phyloP scores from a whole-genome alignment of 1,284 basidiomycete species.

The Pascua sp. region DNA sequence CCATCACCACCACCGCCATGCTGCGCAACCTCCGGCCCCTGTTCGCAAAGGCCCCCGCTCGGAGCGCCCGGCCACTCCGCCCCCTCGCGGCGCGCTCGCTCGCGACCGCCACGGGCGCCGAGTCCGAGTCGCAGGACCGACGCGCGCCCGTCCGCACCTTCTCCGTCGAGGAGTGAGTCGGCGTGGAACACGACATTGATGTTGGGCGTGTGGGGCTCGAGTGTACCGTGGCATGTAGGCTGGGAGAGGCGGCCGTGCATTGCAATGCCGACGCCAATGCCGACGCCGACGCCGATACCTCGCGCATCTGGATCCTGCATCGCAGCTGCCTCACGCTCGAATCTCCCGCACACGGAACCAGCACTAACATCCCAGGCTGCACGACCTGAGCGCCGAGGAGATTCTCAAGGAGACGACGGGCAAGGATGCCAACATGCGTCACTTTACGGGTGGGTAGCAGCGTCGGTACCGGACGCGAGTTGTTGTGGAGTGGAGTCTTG shows the following conservation, averaged over 20 bases:
- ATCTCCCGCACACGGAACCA: no score
- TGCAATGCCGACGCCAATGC: no score
- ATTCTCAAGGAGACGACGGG: slow-evolving; percentile 72
- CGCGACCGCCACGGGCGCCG: slow-evolving; percentile 7
- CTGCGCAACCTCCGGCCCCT: slow-evolving; percentile 41
- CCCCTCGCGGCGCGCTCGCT: slow-evolving; percentile 26
- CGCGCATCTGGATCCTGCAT: no score
- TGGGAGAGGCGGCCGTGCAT: no score
- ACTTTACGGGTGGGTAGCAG: slow-evolving; percentile 71
- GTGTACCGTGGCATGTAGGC: no score
- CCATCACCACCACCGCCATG: slow-evolving; percentile 27
- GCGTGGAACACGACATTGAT: neutral
- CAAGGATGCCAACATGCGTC: slow-evolving; percentile 78
- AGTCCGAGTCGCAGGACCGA: slow-evolving; percentile 71
- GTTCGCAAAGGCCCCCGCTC: slow-evolving; percentile 25
- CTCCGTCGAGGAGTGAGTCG: slow-evolving; percentile 49
- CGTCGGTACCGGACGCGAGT: neutral
- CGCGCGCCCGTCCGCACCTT: slow-evolving; percentile 34
- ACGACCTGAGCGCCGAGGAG: slow-evolving; percentile 69
- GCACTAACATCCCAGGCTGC: slow-evolving; percentile 53
- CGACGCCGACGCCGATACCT: no score
- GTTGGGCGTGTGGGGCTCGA: no score
- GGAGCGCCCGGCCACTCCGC: slow-evolving; percentile 21
- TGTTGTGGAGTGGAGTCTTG: neutral
- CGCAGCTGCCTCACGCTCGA: no score